Evolutionary conservation across 495 filamentous ascomycete species (phyloP), one percentile per base, ranked within the genome.

Genomic region (Bacidia rubella): DNA sequence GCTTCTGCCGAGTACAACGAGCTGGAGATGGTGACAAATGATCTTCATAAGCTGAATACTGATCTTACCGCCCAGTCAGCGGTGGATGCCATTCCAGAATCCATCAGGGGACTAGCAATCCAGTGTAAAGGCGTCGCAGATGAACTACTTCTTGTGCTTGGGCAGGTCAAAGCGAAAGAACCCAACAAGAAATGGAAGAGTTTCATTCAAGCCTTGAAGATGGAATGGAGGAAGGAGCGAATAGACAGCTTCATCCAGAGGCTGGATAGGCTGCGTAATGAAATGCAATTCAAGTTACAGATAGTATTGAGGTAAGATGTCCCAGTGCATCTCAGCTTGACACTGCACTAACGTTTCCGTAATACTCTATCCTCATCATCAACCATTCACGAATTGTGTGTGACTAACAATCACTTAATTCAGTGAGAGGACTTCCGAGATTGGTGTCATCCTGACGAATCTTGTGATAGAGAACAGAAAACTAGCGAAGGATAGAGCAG

Each of bases 31-130:
- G 52, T 54, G n/a, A 38, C 49, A 9, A 38, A 44, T 45, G 54
- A 58, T 42, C 21, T 59, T 47, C 35, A 59, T 11, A 52, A 57
- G 10, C 54, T 63, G 19, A 65, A 68, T 38, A 58, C 53, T 20
- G 48, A 53, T 29, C 59, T 69, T 23, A 48, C 49, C 7, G 21
- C 17, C 22, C 26, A 24, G 12, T 49, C 47, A 5, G 26, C 2
- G 1, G 20, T 26, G 19, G 47, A 29, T 21, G 25, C 47, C 1
- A 19, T 49, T 29, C 47, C 47, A 0, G 47, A 49, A 3, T 27
- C 47, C 2, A 49, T 49, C 10, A 38, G 24, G 19, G 22, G 11
- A 10, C 39, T 59, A 23, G 57, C 57, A n/a, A 27, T 43, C 11
- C 12, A 54, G 10, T 59, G 48, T 35, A 44, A 53, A 29, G 46